A percentile compares a stretch with the other conserved stretches of the same genome.
Evolutionary conservation across 2,329 filamentous ascomycete species (phyloP).

Genomic region (Mycosphaerella sp.): DNA sequence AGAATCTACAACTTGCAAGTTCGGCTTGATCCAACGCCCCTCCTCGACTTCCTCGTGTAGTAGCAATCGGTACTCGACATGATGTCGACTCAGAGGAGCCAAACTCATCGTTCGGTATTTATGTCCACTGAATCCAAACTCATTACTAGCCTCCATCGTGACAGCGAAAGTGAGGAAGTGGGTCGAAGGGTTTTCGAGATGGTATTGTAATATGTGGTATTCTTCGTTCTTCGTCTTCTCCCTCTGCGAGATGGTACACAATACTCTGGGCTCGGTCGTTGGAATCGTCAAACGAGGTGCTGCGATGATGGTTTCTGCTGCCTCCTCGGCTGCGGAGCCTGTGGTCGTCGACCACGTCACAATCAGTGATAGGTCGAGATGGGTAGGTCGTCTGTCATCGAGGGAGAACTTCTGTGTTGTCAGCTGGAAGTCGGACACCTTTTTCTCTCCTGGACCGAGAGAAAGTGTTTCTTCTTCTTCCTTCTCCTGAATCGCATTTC

Average conservation of each 20-base stretch:
- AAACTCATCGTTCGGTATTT: slow-evolving; percentile 76
- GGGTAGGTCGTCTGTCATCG: slow-evolving; percentile 71
- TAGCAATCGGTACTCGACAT: slow-evolving; percentile 66
- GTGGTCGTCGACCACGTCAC: slow-evolving; percentile 67
- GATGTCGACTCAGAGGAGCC: slow-evolving; percentile 70
- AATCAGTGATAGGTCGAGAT: slow-evolving; percentile 66
- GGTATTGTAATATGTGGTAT: slow-evolving; percentile 50
- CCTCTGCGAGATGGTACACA: slow-evolving; percentile 43
- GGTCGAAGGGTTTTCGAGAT: slow-evolving; percentile 86
- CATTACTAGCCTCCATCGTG: slow-evolving; percentile 83
- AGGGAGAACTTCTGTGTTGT: slow-evolving; percentile 68
- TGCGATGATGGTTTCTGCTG: slow-evolving; percentile 59
- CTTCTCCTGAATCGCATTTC: slow-evolving; percentile 10
- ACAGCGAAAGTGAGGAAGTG: slow-evolving; percentile 93
- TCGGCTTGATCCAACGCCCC: slow-evolving; percentile 64
- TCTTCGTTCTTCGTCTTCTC: slow-evolving; percentile 10
- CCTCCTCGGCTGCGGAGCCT: slow-evolving; percentile 25
- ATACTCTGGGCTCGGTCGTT: slow-evolving; percentile 77
- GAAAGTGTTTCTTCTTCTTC: slow-evolving; percentile 8
- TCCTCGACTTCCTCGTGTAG: slow-evolving; percentile 44
- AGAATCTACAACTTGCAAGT: slow-evolving; percentile 72
- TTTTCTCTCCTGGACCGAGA: slow-evolving; percentile 15
- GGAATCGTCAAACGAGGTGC: slow-evolving; percentile 76
- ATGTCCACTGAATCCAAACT: slow-evolving; percentile 86
- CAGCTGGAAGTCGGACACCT: slow-evolving; percentile 39